These are phyloP conservation scores for Brettanomyces bruxellensis DNA, from an alignment of 805 yeast species.

Conservation along the genomic window DNA sequence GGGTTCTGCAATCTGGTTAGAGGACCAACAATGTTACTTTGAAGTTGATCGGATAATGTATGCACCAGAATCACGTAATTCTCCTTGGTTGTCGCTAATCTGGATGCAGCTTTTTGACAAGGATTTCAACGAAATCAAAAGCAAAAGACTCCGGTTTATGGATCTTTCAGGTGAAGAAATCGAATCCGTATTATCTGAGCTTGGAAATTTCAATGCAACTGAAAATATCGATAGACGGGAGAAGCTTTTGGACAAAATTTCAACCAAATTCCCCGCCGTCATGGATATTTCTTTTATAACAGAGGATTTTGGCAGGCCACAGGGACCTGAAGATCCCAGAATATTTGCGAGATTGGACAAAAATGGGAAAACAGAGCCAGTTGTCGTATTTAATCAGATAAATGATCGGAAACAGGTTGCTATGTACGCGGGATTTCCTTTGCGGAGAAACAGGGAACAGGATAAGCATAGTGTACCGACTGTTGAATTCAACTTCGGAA, in stretches of 20 bases:
- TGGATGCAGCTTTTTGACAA: slow-evolving; percentile 37
- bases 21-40: slow-evolving; percentile 39
- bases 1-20: slow-evolving; percentile 45
- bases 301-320: slow-evolving; percentile 14
- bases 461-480: slow-evolving; percentile 10
- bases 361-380: slow-evolving; percentile 31
- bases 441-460: slow-evolving; percentile 19
- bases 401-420: slow-evolving; percentile 17
- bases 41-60: slow-evolving; percentile 36
- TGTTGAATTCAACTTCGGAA: slow-evolving; percentile 17
- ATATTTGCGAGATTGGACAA: slow-evolving; percentile 27
- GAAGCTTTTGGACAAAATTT: slow-evolving; percentile 15
- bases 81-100: slow-evolving; percentile 31
- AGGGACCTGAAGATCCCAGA: slow-evolving; percentile 47
- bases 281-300: slow-evolving; percentile 22
- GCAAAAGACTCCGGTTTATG: slow-evolving; percentile 24
- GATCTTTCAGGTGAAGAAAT: slow-evolving; percentile 24
- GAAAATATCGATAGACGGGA: slow-evolving; percentile 2
- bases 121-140: slow-evolving; percentile 36
- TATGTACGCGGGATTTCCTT: slow-evolving; percentile 27
- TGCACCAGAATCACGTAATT: slow-evolving; percentile 22
- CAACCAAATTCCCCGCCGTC: slow-evolving; percentile 23
- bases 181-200: slow-evolving; percentile 19
- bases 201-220: slow-evolving; percentile 20
- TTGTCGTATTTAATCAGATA: slow-evolving; percentile 33